Evolutionary conservation across 1,284 basidiomycete species (phyloP), one percentile per base, ranked within the genome.

Genomic region (Ustilago crameri): DNA sequence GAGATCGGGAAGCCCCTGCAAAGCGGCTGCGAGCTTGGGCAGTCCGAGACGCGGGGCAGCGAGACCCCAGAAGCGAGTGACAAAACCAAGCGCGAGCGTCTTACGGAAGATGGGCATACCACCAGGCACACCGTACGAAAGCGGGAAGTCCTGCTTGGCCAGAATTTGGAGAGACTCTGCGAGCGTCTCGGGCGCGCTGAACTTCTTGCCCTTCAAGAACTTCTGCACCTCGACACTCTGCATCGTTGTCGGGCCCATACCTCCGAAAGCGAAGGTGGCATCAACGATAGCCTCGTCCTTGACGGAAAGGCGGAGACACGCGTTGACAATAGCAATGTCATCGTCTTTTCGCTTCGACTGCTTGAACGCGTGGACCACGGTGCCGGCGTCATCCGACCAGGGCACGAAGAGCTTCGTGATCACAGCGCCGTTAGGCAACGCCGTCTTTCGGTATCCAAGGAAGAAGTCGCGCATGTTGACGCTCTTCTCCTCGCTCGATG

Each of bases 241-340:
- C 62, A 66, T 51, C 18, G 74, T 73, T 2, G 74, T 80, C 9
- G 75, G 79, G 40, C 83, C 84, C 83, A 84, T 84, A 2, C 84
- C 84, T 10, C 84, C 84, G 49, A 82, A 84, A 3, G 79, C 82
- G 1, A 84, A 46, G 23, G 70, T 68, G 15, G 75, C 74, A 32
- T 79, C 63, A 14, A 50, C 38, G 46, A 84, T 73, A 14, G 42
- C 54, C 26, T 57, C 51, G 1, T 61, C 51, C 26, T 43, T 52
- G n/a, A 77, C 47, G 12, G 55, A 59, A 3, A 75, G 27, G 12
- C 68, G 69, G 1, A 84, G 66, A 65, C 84, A 83, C 12, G 67
- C 73, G 1, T 79, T 84, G 41, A 84, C 84, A 47, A 84, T 84
- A 34, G 84, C 82, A 44, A 84, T 84, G 50, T 84, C 84, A 52